Conservation (phyloP, 805 yeast species). For the Tetrapisispora arboricola region DNA sequence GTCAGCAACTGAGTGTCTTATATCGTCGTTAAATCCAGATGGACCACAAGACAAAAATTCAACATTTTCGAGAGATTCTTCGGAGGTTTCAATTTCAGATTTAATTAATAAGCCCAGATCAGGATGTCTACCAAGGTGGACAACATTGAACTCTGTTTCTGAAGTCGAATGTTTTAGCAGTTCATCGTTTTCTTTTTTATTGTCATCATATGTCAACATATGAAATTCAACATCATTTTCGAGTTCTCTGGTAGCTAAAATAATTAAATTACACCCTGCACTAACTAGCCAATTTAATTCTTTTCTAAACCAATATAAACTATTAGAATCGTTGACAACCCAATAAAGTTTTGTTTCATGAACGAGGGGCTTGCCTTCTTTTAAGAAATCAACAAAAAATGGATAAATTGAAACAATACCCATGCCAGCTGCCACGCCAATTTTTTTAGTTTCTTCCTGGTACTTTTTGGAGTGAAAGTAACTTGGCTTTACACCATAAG, state of each 20-base stretch:
- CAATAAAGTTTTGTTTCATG: slow-evolving; percentile 42
- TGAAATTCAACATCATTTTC: slow-evolving; percentile 6
- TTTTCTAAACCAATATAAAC: slow-evolving; percentile 39
- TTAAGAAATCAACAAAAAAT: slow-evolving; percentile 28
- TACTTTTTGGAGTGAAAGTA: slow-evolving; percentile 24
- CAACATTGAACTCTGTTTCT: slow-evolving; percentile 8
- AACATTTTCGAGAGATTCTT: slow-evolving; percentile 34
- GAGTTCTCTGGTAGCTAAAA: slow-evolving; percentile 7
- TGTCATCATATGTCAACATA: background rate
- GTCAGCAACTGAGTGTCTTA: slow-evolving; percentile 39
- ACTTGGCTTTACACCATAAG: slow-evolving; percentile 39
- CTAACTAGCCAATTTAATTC: slow-evolving; percentile 32
- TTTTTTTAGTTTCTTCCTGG: slow-evolving; percentile 31
- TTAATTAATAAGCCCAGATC: slow-evolving; percentile 31
- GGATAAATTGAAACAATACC: slow-evolving; percentile 45
- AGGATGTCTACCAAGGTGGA: slow-evolving; percentile 37
- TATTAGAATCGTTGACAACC: slow-evolving; percentile 46
- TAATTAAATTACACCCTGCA: slow-evolving; percentile 21
- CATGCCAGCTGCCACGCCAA: slow-evolving; percentile 42
- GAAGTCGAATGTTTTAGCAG: background rate
- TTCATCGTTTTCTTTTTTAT: background rate
- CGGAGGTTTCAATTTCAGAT: slow-evolving; percentile 25
- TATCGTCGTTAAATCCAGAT: slow-evolving; percentile 43
- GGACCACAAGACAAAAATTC: slow-evolving; percentile 58
- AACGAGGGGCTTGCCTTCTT: slow-evolving; percentile 9